These are phyloP conservation scores for Apiotrichum porosum DNA, from an alignment of 1,284 basidiomycete genomes.

Conservation along the genomic window DNA sequence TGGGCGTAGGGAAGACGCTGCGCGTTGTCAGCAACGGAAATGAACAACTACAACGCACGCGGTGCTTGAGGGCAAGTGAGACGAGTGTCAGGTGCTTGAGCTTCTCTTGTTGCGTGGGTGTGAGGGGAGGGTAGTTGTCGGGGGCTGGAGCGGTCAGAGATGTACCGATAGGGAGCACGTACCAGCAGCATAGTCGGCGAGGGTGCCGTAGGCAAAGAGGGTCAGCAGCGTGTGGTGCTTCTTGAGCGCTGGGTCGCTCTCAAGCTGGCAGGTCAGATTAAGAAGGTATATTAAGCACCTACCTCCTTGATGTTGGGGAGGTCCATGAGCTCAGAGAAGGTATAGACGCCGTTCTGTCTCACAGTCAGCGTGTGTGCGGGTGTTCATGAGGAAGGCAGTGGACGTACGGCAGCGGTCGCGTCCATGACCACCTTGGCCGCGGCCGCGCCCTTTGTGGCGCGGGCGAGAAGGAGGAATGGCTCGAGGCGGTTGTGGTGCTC, in stretches of 20 bases:
- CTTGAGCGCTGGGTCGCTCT: constrained; percentile 56
- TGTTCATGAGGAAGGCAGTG: too few relatives aligned
- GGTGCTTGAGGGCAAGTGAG: constrained; percentile 64
- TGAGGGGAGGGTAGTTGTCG: constrained; percentile 63
- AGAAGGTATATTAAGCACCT: constrained; percentile 17
- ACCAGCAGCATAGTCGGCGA: constrained; percentile 64
- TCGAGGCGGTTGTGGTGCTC: constrained; percentile 54
- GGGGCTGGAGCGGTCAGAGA: constrained; percentile 54
- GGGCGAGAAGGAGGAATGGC: constrained; percentile 82
- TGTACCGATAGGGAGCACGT: background rate
- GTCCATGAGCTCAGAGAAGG: constrained; percentile 82
- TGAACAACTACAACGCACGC: constrained; percentile 52
- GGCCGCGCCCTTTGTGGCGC: constrained; percentile 81
- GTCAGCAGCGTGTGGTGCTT: constrained; percentile 63
- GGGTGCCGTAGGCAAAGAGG: constrained; percentile 84
- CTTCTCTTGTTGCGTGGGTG: constrained; percentile 69
- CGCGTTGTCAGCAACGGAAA: background rate
- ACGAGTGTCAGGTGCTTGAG: constrained; percentile 88
- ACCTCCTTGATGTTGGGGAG: constrained; percentile 78
- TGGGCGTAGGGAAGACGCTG: constrained; percentile 32
- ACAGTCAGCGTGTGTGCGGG: constrained; percentile 17
- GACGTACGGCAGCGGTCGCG: constrained; percentile 65
- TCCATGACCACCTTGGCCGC: constrained; percentile 83
- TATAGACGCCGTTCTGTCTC: constrained; percentile 68
- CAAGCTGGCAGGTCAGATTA: constrained; percentile 1